Base-by-base conservation (phyloP, 192 early-diverging fungal species). In the Coemansia sp. region DNA sequence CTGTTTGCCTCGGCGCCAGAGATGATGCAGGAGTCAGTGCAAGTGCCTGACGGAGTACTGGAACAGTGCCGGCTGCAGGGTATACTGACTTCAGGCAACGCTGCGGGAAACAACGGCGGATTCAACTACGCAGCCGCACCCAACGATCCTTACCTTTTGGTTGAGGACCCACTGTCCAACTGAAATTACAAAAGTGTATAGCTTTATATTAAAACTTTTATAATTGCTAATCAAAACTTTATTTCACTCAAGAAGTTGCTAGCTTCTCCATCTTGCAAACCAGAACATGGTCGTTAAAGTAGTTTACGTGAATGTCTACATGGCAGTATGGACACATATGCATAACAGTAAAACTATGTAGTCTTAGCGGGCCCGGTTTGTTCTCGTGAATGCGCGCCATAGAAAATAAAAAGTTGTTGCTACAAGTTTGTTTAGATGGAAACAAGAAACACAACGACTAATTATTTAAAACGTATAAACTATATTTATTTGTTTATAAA, bases 1-100 rank as follows among this genome's bases (percentile, higher is more conserved):
- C 78, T 78, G 1, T 66, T 94, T 61, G 68, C 91, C 37, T 87
- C 88, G 57, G 88, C 89, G 3, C 89, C 91, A 18, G 83, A 85
- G 47, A 50, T 85, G 23, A 62, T 85, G 14, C 78, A 85, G 5
- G 18, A 56, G 11, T 5, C 16, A 1, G 26, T 39, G 2, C 19
- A 16, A 8, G 5, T 68, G 38, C 86, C 85, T 9, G 67, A 82
- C 19, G 23, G 60, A 2, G 52, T 90, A 35, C 66, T 68, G 32
- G 83, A 88, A 9, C 71, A 88, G 23, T 94, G 91, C 69, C 66
- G 62, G 14, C 63, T 67, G 43, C 77, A 83, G 48, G 86, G 84
- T 19, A 83, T 85, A 22, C 67, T 77, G 22, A 73, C 74, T 41
- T 38, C 52, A 24, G 91, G 91, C 7, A 94, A 94, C 55, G 93